phyloP scores from a whole-genome alignment of 164 flowering plant genomes.

The Echeveria elegans region DNA sequence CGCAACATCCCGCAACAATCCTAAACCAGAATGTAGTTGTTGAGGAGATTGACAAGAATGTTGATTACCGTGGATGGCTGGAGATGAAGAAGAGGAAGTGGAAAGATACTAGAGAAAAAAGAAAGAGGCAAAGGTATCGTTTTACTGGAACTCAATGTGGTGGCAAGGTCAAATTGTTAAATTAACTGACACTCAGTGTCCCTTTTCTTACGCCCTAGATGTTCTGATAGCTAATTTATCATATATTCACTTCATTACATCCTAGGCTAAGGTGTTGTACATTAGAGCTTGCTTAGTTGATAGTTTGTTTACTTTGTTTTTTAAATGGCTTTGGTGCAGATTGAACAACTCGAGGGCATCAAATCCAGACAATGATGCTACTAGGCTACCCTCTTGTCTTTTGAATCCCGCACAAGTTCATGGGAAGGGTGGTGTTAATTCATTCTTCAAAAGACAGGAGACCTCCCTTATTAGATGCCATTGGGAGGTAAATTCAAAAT shows the following conservation, averaged over 20 bases:
- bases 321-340: constrained; percentile 24
- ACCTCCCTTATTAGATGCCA: constrained; percentile 45
- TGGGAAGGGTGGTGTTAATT: constrained; percentile 51
- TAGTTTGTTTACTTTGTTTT: neutral
- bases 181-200: neutral
- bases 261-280: neutral
- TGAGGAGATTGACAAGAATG: constrained; percentile 52
- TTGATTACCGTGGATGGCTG: constrained; percentile 95
- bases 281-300: neutral
- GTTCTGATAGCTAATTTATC: neutral
- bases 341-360: constrained; percentile 29
- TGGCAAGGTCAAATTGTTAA: neutral
- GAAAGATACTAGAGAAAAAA: constrained; percentile 61
- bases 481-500: constrained; percentile 70
- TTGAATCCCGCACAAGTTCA: constrained; percentile 24
- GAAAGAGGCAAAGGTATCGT: constrained; percentile 70
- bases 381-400: constrained; percentile 17
- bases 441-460: constrained; percentile 71
- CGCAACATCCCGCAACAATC: constrained; percentile 9
- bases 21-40: constrained; percentile 15
- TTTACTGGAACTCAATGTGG: neutral
- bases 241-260: neutral
- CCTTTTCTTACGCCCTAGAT: neutral
- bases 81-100: constrained; percentile 80
- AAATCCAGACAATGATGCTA: constrained; percentile 20